Evolutionary conservation across 768 basidiomycete species (phyloP), one percentile per base, ranked within the genome.

Genomic region (Amanita pallidorosea): DNA sequence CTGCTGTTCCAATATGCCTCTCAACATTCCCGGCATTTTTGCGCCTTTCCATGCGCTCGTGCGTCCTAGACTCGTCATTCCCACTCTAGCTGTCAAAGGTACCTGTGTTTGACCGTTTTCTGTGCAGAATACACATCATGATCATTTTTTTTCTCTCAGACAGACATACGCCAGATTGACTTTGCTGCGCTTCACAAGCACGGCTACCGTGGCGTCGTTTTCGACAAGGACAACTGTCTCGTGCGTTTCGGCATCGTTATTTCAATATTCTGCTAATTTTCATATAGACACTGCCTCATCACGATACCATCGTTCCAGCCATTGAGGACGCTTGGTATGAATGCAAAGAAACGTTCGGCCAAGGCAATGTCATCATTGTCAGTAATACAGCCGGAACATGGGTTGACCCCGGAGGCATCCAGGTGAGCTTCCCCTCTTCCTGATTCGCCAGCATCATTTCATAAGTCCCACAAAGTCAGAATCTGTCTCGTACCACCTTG

Each of bases 211-310:
- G 92, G 88, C n/a, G 88, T 85, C 3, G 81, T 99, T 1, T 86
- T 98, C 57, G 95, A 98, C 75, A 97, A 98, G 68, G 95, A 99
- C 62, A 98, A 99, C 59, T 98, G 95, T 61, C 67, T 98, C 56
- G 95, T 90, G 56, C 25, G 85, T 69, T 37, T 6, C 6, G 33
- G 18, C 5, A 12, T 18, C 29, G 12, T 15, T 4, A 17, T 7
- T 45, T 38, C 36, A 12, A 20, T 15, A 27, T 5, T 2, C 3
- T 49, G 17, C 11, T 35, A 18, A 37, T 52, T 29, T n/a, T 9
- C 22, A 36, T 5, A 44, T 17, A 96, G 95, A 95, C 95, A 2
- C 62, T 81, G 29, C 95, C 95, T 0, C 68, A 88, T 60, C 64
- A 73, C 42, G 95, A 98, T 61, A 64, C 66, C 3, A 72, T 95